phyloP scores from a whole-genome alignment of 805 yeast species.

The Candida anglica region DNA sequence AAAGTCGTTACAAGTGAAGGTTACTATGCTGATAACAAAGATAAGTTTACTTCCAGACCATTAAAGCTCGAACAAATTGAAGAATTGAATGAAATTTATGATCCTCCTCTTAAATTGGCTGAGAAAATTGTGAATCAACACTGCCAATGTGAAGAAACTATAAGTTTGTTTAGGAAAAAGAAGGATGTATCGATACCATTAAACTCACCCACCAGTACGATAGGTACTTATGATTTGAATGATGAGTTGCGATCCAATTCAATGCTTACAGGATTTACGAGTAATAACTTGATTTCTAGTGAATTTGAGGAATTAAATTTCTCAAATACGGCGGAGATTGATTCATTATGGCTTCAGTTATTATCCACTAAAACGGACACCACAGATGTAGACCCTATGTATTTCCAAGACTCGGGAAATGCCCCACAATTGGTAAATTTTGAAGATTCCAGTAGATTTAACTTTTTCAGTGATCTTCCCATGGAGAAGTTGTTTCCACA shows the following conservation, averaged over 20 bases:
- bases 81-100: constrained; percentile 11
- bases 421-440: not conserved
- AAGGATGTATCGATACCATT: not conserved
- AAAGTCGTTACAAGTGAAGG: constrained; percentile 25
- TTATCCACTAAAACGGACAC: constrained; percentile 17
- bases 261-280: too few relatives aligned
- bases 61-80: constrained; percentile 10
- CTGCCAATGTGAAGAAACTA: constrained; percentile 1
- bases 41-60: constrained; percentile 2
- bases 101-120: constrained; percentile 1
- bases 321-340: constrained; percentile 19
- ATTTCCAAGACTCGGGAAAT: not conserved
- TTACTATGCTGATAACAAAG: constrained; percentile 11
- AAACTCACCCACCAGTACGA: not conserved
- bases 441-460: constrained; percentile 4
- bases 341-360: constrained; percentile 26
- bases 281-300: constrained; percentile 4
- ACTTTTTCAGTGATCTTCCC: constrained; percentile 11
- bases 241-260: not conserved
- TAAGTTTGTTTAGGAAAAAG: not conserved
- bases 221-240: not conserved
- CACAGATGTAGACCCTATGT: not conserved
- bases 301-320: constrained; percentile 13
- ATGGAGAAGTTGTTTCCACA: constrained; percentile 7
- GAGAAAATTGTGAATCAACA: constrained; percentile 6